Base-by-base conservation (phyloP, 257 asterid genomes). In the Jacaranda mimosifolia region DNA sequence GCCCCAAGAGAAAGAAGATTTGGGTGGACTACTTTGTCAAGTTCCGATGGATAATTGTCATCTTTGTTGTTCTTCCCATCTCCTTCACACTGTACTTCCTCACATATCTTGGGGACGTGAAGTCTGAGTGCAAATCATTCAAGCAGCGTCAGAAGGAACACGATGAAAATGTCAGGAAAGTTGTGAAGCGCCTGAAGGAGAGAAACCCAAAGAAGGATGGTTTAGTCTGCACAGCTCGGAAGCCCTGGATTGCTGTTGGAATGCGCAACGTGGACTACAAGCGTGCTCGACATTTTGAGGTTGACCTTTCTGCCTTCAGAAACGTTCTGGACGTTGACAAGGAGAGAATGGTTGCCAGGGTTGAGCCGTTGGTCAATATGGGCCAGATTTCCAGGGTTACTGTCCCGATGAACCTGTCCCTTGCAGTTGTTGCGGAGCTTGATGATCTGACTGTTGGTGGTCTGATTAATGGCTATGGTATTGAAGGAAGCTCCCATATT, bases 371-470 rank as follows among this genome's bases (percentile, higher is more conserved):
- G 85, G 98, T 94, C 73, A 94, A 94, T 52, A 94, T 94, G 98
- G 98, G 98, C 17, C 98, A 94, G 85, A 94, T 94, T 64, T 73
- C 85, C 26, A 84, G 97, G 81, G 98, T 76, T 42, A 92, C 97
- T 65, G 97, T 94, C 70, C 98, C 97, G 0, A 81, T 94, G 97
- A 92, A 92, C 78, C 88, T 94, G 56, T 71, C 98, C 49, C 96
- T 89, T 11, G 98, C 98, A 21, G 98, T 94, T 74, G 98, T 92
- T 73, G 97, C 98, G 0, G 99, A 92, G 92, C 97, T 94, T 7
- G 98, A 94, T 77, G 98, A 94, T 81, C 89, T 91, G 68, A 94
- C 98, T 26, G 98, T 95, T 76, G 99, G 99, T 80, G 99, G 98
- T 36, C 82, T 95, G 73, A 95, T 95, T 81, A 95, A 95, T 26